A percentile compares a stretch with the other conserved stretches of the same genome.
Evolutionary conservation across 2,329 filamentous ascomycete species (phyloP).

Genomic region (Apiospora arundinis): DNA sequence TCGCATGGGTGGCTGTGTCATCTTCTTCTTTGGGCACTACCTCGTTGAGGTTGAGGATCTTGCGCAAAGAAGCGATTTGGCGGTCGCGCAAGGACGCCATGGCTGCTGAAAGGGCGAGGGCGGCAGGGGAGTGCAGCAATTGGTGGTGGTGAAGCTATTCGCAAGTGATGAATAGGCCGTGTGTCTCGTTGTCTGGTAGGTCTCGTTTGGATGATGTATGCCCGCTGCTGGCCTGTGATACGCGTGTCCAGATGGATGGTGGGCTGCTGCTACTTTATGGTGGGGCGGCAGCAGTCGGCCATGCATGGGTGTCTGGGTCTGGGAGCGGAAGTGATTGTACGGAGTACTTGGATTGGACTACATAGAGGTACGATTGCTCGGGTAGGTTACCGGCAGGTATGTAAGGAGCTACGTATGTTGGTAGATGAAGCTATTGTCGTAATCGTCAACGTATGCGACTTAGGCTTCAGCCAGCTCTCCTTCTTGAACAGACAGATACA

Average conservation of each 20-base stretch:
- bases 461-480: no score
- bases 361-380: no score
- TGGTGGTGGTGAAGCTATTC: neutral
- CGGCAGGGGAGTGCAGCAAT: neutral
- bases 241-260: conserved; percentile 7
- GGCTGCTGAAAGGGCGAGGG: neutral
- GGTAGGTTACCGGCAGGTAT: no score
- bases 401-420: no score
- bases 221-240: neutral
- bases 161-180: neutral
- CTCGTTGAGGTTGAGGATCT: conserved; percentile 94
- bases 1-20: conserved; percentile 61
- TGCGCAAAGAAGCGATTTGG: conserved; percentile 79
- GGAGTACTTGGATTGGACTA: neutral
- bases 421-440: neutral
- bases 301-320: neutral
- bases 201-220: conserved; percentile 13
- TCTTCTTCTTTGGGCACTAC: conserved; percentile 66
- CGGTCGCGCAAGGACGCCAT: conserved; percentile 43
- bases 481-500: no score
- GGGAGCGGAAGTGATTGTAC: neutral
- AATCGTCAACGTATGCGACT: neutral
- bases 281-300: neutral
- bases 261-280: conserved; percentile 9
- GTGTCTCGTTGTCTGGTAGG: neutral